A percentile compares a stretch with the other conserved stretches of the same genome.
Evolutionary conservation across 1,284 basidiomycete genomes (phyloP).

Genomic region (Pisolithus thermaeus): DNA sequence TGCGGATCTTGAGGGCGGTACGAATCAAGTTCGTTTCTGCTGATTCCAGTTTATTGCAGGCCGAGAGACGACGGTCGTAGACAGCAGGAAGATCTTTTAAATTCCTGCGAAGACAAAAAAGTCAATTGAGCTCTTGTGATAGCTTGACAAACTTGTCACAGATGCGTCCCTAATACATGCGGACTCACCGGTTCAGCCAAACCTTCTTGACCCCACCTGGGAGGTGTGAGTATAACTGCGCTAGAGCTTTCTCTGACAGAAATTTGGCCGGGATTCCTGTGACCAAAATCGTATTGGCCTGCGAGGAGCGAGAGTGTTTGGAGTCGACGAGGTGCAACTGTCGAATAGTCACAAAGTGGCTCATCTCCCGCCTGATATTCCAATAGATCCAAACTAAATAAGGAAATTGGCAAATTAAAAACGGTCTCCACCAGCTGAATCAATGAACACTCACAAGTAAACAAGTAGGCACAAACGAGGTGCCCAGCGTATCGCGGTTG

Average conservation of each 20-base stretch:
- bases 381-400: conserved; percentile 76
- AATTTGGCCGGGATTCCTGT: conserved; percentile 84
- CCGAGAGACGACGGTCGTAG: conserved; percentile 72
- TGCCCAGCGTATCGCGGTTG: conserved; percentile 70
- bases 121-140: background rate
- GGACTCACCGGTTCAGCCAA: conserved; percentile 74
- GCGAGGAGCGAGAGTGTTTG: conserved; percentile 66
- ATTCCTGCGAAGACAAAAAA: conserved; percentile 36
- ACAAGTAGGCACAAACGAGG: conserved; percentile 64
- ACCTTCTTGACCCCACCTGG: conserved; percentile 84
- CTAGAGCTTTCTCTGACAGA: conserved; percentile 62
- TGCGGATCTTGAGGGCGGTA: conserved; percentile 63
- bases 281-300: conserved; percentile 85
- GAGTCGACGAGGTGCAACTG: conserved; percentile 80
- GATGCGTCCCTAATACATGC: background rate
- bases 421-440: conserved; percentile 1
- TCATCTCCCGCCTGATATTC: conserved; percentile 78
- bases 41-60: conserved; percentile 76
- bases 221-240: conserved; percentile 62
- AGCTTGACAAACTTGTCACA: background rate
- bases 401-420: background rate
- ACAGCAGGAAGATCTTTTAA: conserved; percentile 80
- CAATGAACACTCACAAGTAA: conserved; percentile 56
- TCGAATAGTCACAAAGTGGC: conserved; percentile 73
- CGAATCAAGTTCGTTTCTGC: conserved; percentile 77